Conservation (phyloP, 1,139 yeast genomes). For the Scheffersomyces lignicola region DNA sequence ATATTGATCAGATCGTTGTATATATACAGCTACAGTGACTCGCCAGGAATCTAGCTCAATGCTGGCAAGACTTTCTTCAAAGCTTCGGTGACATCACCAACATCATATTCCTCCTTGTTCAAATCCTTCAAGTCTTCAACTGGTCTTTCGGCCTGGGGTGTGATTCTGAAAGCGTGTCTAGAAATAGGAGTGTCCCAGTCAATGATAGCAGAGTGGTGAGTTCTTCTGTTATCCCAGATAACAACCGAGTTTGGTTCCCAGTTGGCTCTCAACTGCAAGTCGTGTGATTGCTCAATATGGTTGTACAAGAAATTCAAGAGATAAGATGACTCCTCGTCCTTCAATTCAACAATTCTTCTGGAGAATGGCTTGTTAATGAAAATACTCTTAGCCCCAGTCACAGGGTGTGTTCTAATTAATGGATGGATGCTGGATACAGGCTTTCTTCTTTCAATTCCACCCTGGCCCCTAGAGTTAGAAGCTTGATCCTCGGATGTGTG, state of each 20-base stretch:
- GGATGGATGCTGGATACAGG: conserved; percentile 53
- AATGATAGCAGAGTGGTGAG: conserved; percentile 44
- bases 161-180: conserved; percentile 46
- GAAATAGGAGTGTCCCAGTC: conserved; percentile 36
- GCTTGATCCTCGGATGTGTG: conserved; percentile 73
- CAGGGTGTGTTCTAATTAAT: conserved; percentile 58
- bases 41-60: neutral
- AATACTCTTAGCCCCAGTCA: conserved; percentile 50
- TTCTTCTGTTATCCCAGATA: conserved; percentile 50
- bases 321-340: conserved; percentile 54
- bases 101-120: conserved; percentile 33
- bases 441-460: conserved; percentile 44
- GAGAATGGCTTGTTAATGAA: conserved; percentile 56
- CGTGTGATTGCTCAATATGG: conserved; percentile 48
- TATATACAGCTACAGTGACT: too few species aligned
- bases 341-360: conserved; percentile 55
- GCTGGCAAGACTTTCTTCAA: conserved; percentile 16
- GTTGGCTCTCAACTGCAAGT: conserved; percentile 55
- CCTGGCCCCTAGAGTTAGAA: conserved; percentile 37
- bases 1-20: too few species aligned
- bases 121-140: conserved; percentile 34
- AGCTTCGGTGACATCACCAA: conserved; percentile 42
- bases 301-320: conserved; percentile 51
- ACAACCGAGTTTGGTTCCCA: conserved; percentile 61
- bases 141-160: conserved; percentile 50